A percentile compares a stretch with the other conserved stretches of the same genome.
phyloP scores from a whole-genome alignment of 148 eudicot species.

The Bassia scoparia region DNA sequence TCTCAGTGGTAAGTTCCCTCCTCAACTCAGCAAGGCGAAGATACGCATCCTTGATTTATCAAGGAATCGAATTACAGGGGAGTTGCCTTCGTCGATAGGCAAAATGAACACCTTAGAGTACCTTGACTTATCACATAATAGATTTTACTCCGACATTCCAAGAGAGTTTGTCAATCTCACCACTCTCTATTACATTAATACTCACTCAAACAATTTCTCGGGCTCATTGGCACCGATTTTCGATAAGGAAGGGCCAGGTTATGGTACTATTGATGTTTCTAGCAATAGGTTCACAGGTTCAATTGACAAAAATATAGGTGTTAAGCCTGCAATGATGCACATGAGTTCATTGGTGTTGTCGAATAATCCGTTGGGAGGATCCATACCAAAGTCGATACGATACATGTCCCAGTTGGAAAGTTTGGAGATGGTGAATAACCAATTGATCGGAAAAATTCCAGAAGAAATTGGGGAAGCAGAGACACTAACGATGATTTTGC shows the following conservation, averaged over 20 bases:
- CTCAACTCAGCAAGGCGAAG: too few species aligned
- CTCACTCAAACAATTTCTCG: conserved; percentile 56
- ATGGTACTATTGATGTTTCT: conserved; percentile 56
- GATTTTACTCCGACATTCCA: conserved; percentile 44
- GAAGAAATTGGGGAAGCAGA: conserved; percentile 40
- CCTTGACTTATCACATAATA: conserved; percentile 61
- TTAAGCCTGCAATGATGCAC: conserved; percentile 27
- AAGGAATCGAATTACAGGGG: conserved; percentile 50
- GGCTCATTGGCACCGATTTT: conserved; percentile 43
- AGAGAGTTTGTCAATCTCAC: conserved; percentile 40
- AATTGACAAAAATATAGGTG: conserved; percentile 40
- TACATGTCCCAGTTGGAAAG: conserved; percentile 37
- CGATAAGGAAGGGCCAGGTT: conserved; percentile 34
- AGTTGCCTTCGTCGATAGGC: conserved; percentile 59
- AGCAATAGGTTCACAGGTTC: conserved; percentile 49
- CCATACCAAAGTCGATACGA: conserved; percentile 54
- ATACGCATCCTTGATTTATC: conserved; percentile 48
- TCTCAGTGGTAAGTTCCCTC: too few species aligned
- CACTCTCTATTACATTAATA: conserved; percentile 46
- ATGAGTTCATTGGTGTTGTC: conserved; percentile 47
- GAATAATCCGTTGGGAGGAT: conserved; percentile 51
- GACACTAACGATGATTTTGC: conserved; percentile 32
- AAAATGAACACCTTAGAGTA: conserved; percentile 53
- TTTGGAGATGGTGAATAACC: conserved; percentile 35
- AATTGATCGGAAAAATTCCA: conserved; percentile 47